Conservation (phyloP, 2,329 filamentous ascomycete genomes). For the Blastomyces parvus region DNA sequence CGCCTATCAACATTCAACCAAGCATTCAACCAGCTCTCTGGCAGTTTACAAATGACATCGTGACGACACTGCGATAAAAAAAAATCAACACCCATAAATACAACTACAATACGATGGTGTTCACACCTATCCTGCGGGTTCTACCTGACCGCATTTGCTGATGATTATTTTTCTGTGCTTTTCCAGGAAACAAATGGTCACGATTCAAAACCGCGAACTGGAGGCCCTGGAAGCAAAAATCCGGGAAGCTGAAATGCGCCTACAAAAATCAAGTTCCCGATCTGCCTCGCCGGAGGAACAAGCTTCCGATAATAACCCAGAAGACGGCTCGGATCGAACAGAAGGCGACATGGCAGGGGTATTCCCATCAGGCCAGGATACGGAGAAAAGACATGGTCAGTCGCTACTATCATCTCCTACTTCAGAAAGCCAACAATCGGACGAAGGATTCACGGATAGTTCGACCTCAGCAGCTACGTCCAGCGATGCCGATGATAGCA, state of each 20-base stretch:
- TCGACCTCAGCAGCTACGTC: conserved; percentile 19
- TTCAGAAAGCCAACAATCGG: conserved; percentile 19
- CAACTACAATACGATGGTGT: background rate
- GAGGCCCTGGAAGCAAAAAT: conserved; percentile 76
- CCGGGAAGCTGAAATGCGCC: conserved; percentile 71
- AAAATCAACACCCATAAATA: background rate
- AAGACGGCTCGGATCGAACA: conserved; percentile 14
- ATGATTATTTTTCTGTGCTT: background rate
- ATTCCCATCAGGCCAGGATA: conserved; percentile 16
- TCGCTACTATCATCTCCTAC: conserved; percentile 14
- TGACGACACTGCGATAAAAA: background rate
- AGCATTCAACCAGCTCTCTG: conserved; percentile 1
- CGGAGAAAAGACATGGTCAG: conserved; percentile 13
- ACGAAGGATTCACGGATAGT: conserved; percentile 19
- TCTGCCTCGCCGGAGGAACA: conserved; percentile 13
- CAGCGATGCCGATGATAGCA: conserved; percentile 11
- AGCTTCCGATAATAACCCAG: conserved; percentile 8
- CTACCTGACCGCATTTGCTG: conserved; percentile 15
- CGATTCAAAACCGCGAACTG: conserved; percentile 65
- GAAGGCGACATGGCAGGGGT: conserved; percentile 16
- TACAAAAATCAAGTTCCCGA: conserved; percentile 40
- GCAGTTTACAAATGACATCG: conserved; percentile 1
- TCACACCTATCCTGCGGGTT: background rate
- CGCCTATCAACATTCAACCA: conserved; percentile 23
- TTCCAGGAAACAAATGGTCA: conserved; percentile 66